Base-by-base conservation (phyloP, 441 rosid species). In the Gossypium davidsonii region DNA sequence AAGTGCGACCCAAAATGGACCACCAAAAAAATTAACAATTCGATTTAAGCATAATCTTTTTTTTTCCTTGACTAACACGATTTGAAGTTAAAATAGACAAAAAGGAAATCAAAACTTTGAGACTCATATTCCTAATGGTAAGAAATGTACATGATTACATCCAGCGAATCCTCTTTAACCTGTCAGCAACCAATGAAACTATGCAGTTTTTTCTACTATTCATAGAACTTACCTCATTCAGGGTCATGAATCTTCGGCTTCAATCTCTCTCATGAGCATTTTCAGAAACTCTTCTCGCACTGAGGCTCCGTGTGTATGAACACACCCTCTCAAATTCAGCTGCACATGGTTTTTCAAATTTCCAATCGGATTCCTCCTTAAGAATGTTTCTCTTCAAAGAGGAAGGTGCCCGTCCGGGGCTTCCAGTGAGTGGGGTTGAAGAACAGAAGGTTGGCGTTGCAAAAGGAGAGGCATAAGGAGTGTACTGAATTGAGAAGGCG, bases 261-360 rank as follows among this genome's bases (percentile, higher is more conserved):
- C 82, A 92, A 77, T 95, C 96, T 81, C 97, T 85, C 77, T 93
- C 98, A 0, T 95, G 96, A 4, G 92, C 92, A 79, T 87, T 93
- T 67, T 90, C 86, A 3, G 90, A 79, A 64, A 81, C 87, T 79
- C 87, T 82, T 80, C 89, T 86, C 8, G 89, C 78, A 69, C 95
- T 88, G 26, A 91, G 82, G 72, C 85, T 91, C 14, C 97, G 92
- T 2, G 95, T 73, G 70, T 87, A 91, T 11, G 94, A 89, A 95
- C 93, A 89, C 7, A 87, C 81, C 84, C 82, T 89, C 76, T 89
- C 96, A 10, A 80, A 74, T 14, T 91, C 98, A 21, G 80, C 68
- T 2, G 81, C 74, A 11, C 70, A 62, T n/a, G 80, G 78, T 21
- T 80, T 85, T 64, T 76, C 81, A 0, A 62, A 67, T 58, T 87